A percentile compares a stretch with the other conserved stretches of the same genome.
Conservation (phyloP, 148 eudicot genomes). For the Chenopodium quinoa region DNA sequence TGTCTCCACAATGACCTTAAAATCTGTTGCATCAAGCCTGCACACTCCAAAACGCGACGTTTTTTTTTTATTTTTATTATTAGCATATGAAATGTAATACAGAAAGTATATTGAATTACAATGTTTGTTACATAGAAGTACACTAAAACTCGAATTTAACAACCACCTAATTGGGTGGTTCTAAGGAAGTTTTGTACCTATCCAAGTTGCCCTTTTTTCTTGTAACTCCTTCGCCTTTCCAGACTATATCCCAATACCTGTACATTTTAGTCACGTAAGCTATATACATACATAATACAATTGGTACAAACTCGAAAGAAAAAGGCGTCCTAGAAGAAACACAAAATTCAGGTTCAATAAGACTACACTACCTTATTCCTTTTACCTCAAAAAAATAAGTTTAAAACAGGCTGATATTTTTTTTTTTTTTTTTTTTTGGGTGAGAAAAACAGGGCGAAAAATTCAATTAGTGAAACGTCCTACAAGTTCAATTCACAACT, state of each 20-base stretch:
- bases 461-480: too few relatives aligned
- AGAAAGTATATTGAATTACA: neutral
- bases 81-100: too few relatives aligned
- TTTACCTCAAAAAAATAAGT: neutral
- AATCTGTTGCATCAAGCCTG: conserved; percentile 61
- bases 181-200: conserved; percentile 31
- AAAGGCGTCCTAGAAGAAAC: neutral
- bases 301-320: neutral
- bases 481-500: too few relatives aligned
- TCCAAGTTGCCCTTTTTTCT: conserved; percentile 74
- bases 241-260: conserved; percentile 85
- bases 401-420: neutral
- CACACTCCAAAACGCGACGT: neutral
- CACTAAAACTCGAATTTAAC: neutral
- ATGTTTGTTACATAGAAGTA: neutral
- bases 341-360: neutral
- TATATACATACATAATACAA: neutral
- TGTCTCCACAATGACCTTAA: conserved; percentile 51
- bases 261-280: neutral
- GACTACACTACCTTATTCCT: neutral
- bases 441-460: too few relatives aligned
- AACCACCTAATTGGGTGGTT: neutral
- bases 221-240: conserved; percentile 60
- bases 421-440: too few relatives aligned
- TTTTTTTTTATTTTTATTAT: too few relatives aligned